These are phyloP conservation scores for Podaxis sp. DNA, from an alignment of 768 basidiomycete species.

Conservation along the genomic window DNA sequence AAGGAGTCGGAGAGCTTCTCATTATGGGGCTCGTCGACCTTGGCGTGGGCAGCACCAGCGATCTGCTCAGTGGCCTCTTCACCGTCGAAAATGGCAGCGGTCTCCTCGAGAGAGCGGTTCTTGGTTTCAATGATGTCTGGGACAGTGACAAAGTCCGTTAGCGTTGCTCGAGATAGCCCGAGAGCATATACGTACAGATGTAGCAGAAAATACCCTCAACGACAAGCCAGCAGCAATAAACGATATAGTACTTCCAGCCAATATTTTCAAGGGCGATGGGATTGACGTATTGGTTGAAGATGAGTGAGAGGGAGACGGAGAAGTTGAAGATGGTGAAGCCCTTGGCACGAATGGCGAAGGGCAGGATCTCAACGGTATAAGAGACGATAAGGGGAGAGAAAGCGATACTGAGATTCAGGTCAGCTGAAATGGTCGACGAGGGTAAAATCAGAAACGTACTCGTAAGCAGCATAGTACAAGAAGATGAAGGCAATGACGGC, in stretches of 20 bases:
- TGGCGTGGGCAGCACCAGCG: constrained; percentile 26
- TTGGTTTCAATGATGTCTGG: constrained; percentile 66
- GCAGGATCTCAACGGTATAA: constrained; percentile 88
- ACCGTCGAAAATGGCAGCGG: constrained; percentile 79
- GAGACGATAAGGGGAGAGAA: constrained; percentile 86
- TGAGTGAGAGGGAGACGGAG: constrained; percentile 71
- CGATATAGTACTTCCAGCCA: constrained; percentile 78
- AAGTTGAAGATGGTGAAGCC: constrained; percentile 84
- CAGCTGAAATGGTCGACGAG: constrained; percentile 3
- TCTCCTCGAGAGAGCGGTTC: constrained; percentile 75
- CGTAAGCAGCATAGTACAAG: constrained; percentile 77
- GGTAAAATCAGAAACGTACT: constrained; percentile 38
- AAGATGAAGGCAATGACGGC: constrained; percentile 84
- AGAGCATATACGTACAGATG: constrained; percentile 36
- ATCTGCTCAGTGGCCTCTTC: constrained; percentile 46
- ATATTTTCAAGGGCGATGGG: constrained; percentile 67
- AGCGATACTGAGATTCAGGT: constrained; percentile 46
- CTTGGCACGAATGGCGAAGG: constrained; percentile 80
- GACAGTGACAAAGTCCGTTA: constrained; percentile 3
- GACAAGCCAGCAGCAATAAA: constrained; percentile 70
- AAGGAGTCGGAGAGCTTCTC: constrained; percentile 36
- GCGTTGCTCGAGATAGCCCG: constrained; percentile 2
- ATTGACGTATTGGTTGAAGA: constrained; percentile 90
- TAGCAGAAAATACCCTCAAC: constrained; percentile 66
- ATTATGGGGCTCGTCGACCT: constrained; percentile 22